Percentiles rank a stretch among this genome's conserved stretches.
Conservation (phyloP, 2,329 filamentous ascomycete species). For the Cercospora beticola region DNA sequence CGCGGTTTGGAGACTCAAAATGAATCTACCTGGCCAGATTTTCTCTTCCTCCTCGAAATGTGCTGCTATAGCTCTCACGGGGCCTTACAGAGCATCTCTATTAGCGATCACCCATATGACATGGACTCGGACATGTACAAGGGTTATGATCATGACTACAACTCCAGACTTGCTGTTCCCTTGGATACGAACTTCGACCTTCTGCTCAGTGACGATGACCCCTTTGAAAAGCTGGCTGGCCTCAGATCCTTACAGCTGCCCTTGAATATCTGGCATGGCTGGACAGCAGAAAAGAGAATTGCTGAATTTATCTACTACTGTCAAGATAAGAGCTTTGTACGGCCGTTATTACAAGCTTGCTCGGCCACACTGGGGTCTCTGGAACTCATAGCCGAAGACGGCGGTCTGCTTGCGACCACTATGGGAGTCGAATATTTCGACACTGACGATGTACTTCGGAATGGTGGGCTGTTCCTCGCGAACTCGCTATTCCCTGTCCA, state of each 20-base stretch:
- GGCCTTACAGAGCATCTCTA: background rate
- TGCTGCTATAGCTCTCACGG: background rate
- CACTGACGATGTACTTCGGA: too few relatives aligned
- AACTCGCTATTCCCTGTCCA: background rate
- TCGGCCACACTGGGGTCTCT: background rate
- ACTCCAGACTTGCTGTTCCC: background rate
- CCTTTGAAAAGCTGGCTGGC: background rate
- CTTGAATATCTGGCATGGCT: background rate
- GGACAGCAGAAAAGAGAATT: background rate
- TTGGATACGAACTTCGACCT: background rate
- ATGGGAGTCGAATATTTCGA: too few relatives aligned
- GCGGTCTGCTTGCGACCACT: background rate
- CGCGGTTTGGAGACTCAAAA: too few relatives aligned
- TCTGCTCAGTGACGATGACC: background rate
- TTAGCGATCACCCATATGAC: background rate
- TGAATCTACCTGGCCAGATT: too few relatives aligned
- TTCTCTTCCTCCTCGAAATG: constrained; percentile 1
- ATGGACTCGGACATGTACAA: background rate
- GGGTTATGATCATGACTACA: too few relatives aligned
- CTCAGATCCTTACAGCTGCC: background rate
- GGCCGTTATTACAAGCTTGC: background rate
- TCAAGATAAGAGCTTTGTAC: background rate
- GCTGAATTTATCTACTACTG: background rate
- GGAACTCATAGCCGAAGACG: background rate
- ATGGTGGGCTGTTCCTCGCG: background rate